A percentile compares a stretch with the other conserved stretches of the same genome.
phyloP scores from a whole-genome alignment of 2,329 filamentous ascomycete genomes.

The Claviceps quebecensis region DNA sequence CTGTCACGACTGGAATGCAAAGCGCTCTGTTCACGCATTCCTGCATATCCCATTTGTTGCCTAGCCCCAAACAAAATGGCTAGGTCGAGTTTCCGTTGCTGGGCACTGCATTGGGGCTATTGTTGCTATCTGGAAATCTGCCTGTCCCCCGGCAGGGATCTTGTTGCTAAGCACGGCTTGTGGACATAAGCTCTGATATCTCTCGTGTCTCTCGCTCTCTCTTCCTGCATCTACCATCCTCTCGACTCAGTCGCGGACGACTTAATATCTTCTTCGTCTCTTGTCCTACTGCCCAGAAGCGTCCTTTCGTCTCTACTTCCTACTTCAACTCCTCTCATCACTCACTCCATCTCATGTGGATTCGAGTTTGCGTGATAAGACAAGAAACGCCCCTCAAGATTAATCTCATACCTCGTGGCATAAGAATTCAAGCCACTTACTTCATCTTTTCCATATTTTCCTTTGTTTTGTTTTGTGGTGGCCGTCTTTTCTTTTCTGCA shows the following conservation, averaged over 20 bases:
- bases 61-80: slow-evolving; percentile 5
- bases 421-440: not conserved
- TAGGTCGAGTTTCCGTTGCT: slow-evolving; percentile 6
- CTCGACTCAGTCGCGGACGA: not conserved
- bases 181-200: slow-evolving; percentile 1
- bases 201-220: not conserved
- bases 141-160: slow-evolving; percentile 4
- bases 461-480: not conserved
- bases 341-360: not conserved
- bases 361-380: not conserved
- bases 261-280: not conserved
- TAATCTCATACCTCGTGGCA: not conserved
- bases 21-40: slow-evolving; percentile 8
- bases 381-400: not conserved
- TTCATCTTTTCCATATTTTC: not conserved
- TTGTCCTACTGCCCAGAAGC: not conserved
- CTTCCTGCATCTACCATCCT: not conserved
- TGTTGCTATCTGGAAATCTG: slow-evolving; percentile 5
- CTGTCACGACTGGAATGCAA: slow-evolving; percentile 7
- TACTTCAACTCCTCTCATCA: not conserved
- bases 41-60: slow-evolving; percentile 5
- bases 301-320: not conserved
- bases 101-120: slow-evolving; percentile 4
- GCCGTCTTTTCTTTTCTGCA: not conserved
- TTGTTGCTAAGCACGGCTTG: not conserved